Conservation (phyloP, 495 filamentous ascomycete species). For the Wilcoxina mikolae region DNA sequence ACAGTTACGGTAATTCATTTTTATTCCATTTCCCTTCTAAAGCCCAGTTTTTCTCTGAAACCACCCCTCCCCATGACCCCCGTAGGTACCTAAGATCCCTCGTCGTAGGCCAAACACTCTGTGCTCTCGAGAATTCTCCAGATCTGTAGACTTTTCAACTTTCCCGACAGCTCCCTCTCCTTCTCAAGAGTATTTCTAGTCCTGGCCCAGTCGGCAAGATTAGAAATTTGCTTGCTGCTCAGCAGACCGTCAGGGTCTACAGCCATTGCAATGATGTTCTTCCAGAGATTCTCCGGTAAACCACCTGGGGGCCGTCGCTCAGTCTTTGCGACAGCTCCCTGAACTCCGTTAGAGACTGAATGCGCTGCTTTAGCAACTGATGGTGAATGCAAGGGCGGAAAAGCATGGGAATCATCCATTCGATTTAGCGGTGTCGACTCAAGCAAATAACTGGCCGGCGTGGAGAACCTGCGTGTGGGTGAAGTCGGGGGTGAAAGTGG, state of each 20-base stretch:
- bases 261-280: conserved; percentile 15
- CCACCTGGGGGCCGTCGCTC: conserved; percentile 11
- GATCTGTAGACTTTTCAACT: conserved; percentile 19
- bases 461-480: not conserved
- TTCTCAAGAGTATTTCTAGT: conserved; percentile 20
- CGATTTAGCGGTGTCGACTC: not conserved
- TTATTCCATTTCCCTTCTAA: no score
- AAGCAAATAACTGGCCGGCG: not conserved
- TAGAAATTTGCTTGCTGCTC: conserved; percentile 15
- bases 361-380: not conserved
- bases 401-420: not conserved
- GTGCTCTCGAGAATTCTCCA: conserved; percentile 21
- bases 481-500: not conserved
- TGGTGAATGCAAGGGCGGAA: not conserved
- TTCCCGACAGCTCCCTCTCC: conserved; percentile 20
- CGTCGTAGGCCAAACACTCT: conserved; percentile 21
- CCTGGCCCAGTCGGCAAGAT: conserved; percentile 20
- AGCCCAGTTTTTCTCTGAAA: no score
- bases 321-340: not conserved
- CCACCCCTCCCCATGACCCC: no score
- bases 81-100: no score
- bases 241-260: conserved; percentile 18
- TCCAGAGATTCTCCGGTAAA: conserved; percentile 17
- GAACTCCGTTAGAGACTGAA: not conserved
- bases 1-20: no score